phyloP scores from a whole-genome alignment of 1,139 yeast species.

The Nakaseomyces glabratus region DNA sequence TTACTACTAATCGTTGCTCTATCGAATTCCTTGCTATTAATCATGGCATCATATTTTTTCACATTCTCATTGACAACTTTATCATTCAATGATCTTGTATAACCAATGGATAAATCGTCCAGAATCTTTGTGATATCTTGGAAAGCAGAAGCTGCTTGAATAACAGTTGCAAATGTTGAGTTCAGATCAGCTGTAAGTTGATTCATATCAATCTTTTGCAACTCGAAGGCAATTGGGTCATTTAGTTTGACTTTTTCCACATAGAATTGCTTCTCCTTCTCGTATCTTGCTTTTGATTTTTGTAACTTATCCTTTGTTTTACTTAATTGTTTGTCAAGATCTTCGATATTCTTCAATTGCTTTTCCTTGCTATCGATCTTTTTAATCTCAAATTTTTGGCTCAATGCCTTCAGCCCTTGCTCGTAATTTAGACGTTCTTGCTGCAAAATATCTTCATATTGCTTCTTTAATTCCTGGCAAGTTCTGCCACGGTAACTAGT shows the following conservation, averaged over 20 bases:
- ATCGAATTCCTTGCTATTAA: constrained; percentile 10
- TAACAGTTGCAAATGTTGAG: constrained; percentile 19
- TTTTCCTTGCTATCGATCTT: constrained; percentile 18
- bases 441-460: constrained; percentile 31
- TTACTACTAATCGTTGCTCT: constrained; percentile 15
- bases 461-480: constrained; percentile 44
- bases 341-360: constrained; percentile 13
- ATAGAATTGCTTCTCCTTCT: constrained; percentile 14
- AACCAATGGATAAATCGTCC: constrained; percentile 25
- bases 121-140: constrained; percentile 24
- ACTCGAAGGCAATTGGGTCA: constrained; percentile 22
- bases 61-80: constrained; percentile 30
- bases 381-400: constrained; percentile 23
- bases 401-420: constrained; percentile 24
- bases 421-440: constrained; percentile 23
- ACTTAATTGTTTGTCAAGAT: constrained; percentile 1
- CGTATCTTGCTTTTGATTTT: constrained; percentile 11
- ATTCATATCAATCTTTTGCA: constrained; percentile 18
- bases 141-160: constrained; percentile 18
- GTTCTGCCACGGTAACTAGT: constrained; percentile 43
- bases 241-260: constrained; percentile 15
- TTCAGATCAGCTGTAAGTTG: constrained; percentile 14
- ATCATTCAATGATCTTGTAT: constrained; percentile 32
- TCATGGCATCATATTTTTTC: constrained; percentile 13
- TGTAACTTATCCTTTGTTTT: constrained; percentile 10